These are phyloP conservation scores for Fusarium aywerte DNA, from an alignment of 2,329 filamentous ascomycete genomes.

Conservation along the genomic window DNA sequence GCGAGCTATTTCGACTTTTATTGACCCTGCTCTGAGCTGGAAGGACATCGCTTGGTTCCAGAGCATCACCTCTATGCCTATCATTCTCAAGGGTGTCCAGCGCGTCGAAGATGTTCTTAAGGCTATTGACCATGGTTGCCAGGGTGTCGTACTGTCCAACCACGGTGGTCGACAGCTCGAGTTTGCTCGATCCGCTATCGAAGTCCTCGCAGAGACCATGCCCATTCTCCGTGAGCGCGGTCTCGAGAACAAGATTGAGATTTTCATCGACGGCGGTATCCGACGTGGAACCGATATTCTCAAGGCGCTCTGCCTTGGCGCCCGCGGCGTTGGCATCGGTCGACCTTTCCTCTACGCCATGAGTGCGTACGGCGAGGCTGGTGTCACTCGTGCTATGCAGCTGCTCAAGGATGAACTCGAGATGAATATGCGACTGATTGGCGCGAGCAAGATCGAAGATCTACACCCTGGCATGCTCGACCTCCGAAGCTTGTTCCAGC, in stretches of 20 bases:
- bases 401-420: slow-evolving; percentile 95
- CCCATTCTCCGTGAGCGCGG: slow-evolving; percentile 80
- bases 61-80: slow-evolving; percentile 91
- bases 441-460: slow-evolving; percentile 77
- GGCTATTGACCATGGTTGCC: slow-evolving; percentile 82
- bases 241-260: slow-evolving; percentile 80
- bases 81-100: slow-evolving; percentile 96
- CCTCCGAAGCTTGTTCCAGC: slow-evolving; percentile 71
- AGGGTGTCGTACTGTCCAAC: slow-evolving; percentile 94
- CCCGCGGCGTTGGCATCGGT: slow-evolving; percentile 92
- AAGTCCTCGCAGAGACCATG: slow-evolving; percentile 94
- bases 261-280: slow-evolving; percentile 92
- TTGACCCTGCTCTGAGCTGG: slow-evolving; percentile 94
- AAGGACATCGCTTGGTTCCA: slow-evolving; percentile 94
- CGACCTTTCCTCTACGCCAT: slow-evolving; percentile 96
- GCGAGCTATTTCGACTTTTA: slow-evolving; percentile 94
- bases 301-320: slow-evolving; percentile 93
- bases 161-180: slow-evolving; percentile 96
- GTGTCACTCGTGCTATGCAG: slow-evolving; percentile 93
- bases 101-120: slow-evolving; percentile 92
- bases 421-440: slow-evolving; percentile 98
- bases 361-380: slow-evolving; percentile 87
- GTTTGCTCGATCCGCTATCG: slow-evolving; percentile 87
- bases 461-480: slow-evolving; percentile 86
- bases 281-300: slow-evolving; percentile 92